Base-by-base conservation (phyloP, 768 basidiomycete genomes). In the Rhizopogon vulgaris region DNA sequence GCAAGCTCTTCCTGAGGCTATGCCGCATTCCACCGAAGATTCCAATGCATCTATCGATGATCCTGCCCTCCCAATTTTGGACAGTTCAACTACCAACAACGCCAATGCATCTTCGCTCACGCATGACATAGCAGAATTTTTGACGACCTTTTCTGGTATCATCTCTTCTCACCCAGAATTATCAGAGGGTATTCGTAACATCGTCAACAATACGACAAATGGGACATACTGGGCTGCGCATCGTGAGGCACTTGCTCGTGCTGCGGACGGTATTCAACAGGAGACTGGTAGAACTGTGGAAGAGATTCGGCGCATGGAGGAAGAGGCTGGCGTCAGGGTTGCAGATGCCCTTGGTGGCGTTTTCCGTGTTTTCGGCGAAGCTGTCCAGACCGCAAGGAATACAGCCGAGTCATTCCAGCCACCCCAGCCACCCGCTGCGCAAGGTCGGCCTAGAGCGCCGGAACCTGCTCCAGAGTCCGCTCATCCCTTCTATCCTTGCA, bases 171-270 rank as follows among this genome's bases (percentile, higher is more conserved):
- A 90, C 58, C 89, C 89, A 4, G 87, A 91, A 56, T 65, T 91
- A 10, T 78, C 84, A 3, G 83, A 86, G 51, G 77, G 77, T 40
- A 63, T 91, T 51, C 82, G 80, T 52, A 83, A 78, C 60, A 78
- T 91, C 32, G 63, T 82, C 41, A 70, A 71, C 46, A 87, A 90
- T 57, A 72, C 83, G 4, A 71, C 75, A 5, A 79, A 71, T 47
- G 88, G 87, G 22, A 71, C 77, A 8, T 90, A 91, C 62, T 91
- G 85, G 87, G 65, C 70, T 34, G 65, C 74, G 27, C 85, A 88
- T 59, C 78, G 83, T 43, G 77, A 78, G 8, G 70, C 78, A 3
- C 65, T 88, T 40, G 76, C 80, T 7, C 77, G 78, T 18, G 79
- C 82, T 17, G 82, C 80, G 3, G 75, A 78, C 32, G 73, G 77